These are phyloP conservation scores for Hygrocybe punicea DNA, from an alignment of 768 basidiomycete genomes.

Conservation along the genomic window DNA sequence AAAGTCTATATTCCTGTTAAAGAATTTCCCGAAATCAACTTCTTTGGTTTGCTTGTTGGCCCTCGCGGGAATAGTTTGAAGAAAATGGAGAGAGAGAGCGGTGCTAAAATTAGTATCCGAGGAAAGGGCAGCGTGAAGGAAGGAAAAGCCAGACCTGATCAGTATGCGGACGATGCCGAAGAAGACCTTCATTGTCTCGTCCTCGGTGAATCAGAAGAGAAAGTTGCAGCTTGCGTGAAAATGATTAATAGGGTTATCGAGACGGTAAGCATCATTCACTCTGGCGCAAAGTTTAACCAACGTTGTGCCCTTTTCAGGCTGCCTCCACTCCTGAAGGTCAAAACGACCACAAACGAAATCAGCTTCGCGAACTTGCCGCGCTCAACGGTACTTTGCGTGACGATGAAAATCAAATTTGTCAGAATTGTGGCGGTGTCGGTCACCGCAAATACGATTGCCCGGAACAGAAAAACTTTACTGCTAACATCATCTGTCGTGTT, in stretches of 20 bases:
- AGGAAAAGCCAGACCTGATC: slow-evolving; percentile 93
- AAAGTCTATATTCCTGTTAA: slow-evolving; percentile 99
- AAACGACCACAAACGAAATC: slow-evolving; percentile 99
- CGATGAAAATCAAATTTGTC: slow-evolving; percentile 99
- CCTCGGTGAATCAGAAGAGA: slow-evolving; percentile 87
- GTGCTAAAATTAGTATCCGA: slow-evolving; percentile 97
- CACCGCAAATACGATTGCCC: slow-evolving; percentile 99
- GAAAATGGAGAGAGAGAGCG: slow-evolving; percentile 98
- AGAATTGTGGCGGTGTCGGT: slow-evolving; percentile 90
- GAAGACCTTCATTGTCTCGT: slow-evolving; percentile 98
- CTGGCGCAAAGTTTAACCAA: neutral
- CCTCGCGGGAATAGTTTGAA: slow-evolving; percentile 99
- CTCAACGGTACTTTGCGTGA: slow-evolving; percentile 98
- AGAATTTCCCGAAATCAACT: slow-evolving; percentile 99
- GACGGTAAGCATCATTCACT: slow-evolving; percentile 58
- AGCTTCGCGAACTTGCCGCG: slow-evolving; percentile 95
- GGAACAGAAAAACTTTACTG: slow-evolving; percentile 96
- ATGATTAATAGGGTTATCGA: slow-evolving; percentile 98
- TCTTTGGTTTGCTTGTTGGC: slow-evolving; percentile 96
- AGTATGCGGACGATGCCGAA: slow-evolving; percentile 93
- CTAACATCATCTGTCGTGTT: slow-evolving; percentile 98
- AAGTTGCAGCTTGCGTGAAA: slow-evolving; percentile 85
- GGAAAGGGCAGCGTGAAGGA: slow-evolving; percentile 99
- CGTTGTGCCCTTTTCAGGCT: slow-evolving; percentile 53
- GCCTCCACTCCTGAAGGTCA: slow-evolving; percentile 99